phyloP scores from a whole-genome alignment of 371 early-diverging fungal genomes.

The Saksenaea vasiformis region DNA sequence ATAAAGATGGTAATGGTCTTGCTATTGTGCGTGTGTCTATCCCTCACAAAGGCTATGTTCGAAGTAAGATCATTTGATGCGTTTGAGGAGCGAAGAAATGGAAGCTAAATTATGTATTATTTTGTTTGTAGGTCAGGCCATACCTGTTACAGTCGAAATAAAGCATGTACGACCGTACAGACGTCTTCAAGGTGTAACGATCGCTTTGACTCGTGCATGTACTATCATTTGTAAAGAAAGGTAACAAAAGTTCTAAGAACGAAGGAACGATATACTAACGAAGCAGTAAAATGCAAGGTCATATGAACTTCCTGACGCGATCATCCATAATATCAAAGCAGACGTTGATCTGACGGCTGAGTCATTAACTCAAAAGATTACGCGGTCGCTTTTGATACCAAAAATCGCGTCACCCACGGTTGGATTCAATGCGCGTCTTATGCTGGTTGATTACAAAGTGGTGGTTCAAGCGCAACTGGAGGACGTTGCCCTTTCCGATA shows the following conservation, averaged over 20 bases:
- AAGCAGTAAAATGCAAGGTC: slow-evolving; percentile 2
- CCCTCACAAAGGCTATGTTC: slow-evolving; percentile 12
- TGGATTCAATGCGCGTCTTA: slow-evolving; percentile 9
- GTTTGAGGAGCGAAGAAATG: not conserved
- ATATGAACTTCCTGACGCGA: slow-evolving; percentile 7
- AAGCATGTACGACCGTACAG: slow-evolving; percentile 13
- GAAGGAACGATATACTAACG: not conserved
- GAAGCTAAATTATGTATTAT: not conserved
- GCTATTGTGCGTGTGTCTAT: not conserved
- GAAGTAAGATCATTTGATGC: slow-evolving; percentile 14
- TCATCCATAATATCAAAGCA: slow-evolving; percentile 15
- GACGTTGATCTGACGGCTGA: slow-evolving; percentile 14
- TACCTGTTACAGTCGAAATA: slow-evolving; percentile 16
- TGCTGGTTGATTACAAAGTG: slow-evolving; percentile 17
- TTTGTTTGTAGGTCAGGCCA: slow-evolving; percentile 12
- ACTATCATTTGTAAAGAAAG: slow-evolving; percentile 16
- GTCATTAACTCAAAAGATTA: slow-evolving; percentile 9
- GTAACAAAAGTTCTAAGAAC: slow-evolving; percentile 5
- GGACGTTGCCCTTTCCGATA: slow-evolving; percentile 4
- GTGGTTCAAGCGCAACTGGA: slow-evolving; percentile 17
- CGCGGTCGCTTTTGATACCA: slow-evolving; percentile 15
- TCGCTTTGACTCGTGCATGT: slow-evolving; percentile 11
- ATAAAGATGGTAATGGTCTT: not conserved
- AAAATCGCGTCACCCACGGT: slow-evolving; percentile 18
- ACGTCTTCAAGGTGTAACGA: slow-evolving; percentile 8